Evolutionary conservation across 2,329 filamentous ascomycete species (phyloP).

Genomic region (Diaporthe eres): DNA sequence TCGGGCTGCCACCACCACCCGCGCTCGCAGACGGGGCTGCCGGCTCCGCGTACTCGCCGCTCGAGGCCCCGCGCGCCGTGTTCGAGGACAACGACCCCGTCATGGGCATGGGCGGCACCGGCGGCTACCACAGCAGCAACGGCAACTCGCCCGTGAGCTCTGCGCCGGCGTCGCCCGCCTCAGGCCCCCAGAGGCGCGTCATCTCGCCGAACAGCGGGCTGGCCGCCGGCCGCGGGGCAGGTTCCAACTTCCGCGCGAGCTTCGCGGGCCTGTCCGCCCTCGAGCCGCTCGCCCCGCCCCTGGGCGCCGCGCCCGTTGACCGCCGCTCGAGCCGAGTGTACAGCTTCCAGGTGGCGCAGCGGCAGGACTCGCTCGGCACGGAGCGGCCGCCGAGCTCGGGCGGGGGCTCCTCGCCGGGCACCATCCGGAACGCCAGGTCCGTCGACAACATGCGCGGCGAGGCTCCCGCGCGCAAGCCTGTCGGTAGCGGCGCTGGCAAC

Average conservation of each 20-base stretch:
- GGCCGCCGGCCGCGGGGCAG: slow-evolving; percentile 41
- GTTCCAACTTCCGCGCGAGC: slow-evolving; percentile 51
- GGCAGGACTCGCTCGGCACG: slow-evolving; percentile 25
- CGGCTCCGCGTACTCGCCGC: slow-evolving; percentile 44
- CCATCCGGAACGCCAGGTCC: slow-evolving; percentile 43
- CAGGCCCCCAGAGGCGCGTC: slow-evolving; percentile 37
- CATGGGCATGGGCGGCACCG: slow-evolving; percentile 30
- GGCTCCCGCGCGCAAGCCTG: slow-evolving; percentile 29
- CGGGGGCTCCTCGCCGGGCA: slow-evolving; percentile 33
- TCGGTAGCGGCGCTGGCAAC: slow-evolving; percentile 40
- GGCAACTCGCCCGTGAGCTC: slow-evolving; percentile 44
- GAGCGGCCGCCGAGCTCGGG: slow-evolving; percentile 21
- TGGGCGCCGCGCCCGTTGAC: slow-evolving; percentile 35
- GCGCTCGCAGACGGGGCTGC: slow-evolving; percentile 23
- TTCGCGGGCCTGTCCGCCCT: slow-evolving; percentile 50
- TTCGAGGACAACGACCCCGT: slow-evolving; percentile 50
- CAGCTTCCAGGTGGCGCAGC: slow-evolving; percentile 37
- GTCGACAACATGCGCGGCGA: slow-evolving; percentile 44
- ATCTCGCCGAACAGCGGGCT: slow-evolving; percentile 37
- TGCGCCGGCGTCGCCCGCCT: slow-evolving; percentile 35
- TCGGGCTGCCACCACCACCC: slow-evolving; percentile 45
- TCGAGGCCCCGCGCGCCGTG: slow-evolving; percentile 48
- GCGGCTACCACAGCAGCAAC: slow-evolving; percentile 39
- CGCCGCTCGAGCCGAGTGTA: slow-evolving; percentile 41
- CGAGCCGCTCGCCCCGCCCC: slow-evolving; percentile 49